These are phyloP conservation scores for Rutstroemia sp. DNA, from an alignment of 2,329 filamentous ascomycete species.

Conservation along the genomic window DNA sequence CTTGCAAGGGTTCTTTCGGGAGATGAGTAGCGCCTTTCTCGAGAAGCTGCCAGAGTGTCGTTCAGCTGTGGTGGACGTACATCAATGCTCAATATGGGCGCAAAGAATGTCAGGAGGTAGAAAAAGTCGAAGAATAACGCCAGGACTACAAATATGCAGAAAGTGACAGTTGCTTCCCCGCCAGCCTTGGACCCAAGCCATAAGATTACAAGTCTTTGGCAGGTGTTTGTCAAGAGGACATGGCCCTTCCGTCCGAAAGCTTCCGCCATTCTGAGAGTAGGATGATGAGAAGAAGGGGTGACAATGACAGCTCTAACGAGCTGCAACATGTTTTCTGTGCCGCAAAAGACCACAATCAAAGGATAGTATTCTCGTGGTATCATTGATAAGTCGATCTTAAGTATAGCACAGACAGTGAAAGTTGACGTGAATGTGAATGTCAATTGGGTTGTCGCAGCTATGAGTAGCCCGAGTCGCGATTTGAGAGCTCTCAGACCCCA, in stretches of 20 bases:
- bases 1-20: conserved; percentile 26
- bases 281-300: conserved; percentile 61
- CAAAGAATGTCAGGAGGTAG: conserved; percentile 72
- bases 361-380: conserved; percentile 71
- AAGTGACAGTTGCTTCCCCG: conserved; percentile 58
- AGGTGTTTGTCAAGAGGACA: conserved; percentile 58
- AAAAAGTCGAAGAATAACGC: conserved; percentile 72
- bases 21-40: conserved; percentile 24
- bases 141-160: conserved; percentile 69
- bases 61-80: conserved; percentile 71
- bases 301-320: conserved; percentile 71
- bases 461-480: conserved; percentile 63
- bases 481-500: conserved; percentile 68
- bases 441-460: conserved; percentile 65
- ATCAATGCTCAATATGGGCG: conserved; percentile 72
- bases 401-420: conserved; percentile 70
- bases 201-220: conserved; percentile 62
- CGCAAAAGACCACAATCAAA: conserved; percentile 65
- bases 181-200: conserved; percentile 49
- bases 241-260: conserved; percentile 69
- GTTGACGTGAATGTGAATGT: conserved; percentile 68
- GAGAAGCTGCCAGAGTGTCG: conserved; percentile 44
- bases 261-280: conserved; percentile 61
- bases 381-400: conserved; percentile 67
- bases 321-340: conserved; percentile 71